Evolutionary conservation across 371 early-diverging fungal genomes (phyloP).

Genomic region (Batrachochytrium dendrobatidis): DNA sequence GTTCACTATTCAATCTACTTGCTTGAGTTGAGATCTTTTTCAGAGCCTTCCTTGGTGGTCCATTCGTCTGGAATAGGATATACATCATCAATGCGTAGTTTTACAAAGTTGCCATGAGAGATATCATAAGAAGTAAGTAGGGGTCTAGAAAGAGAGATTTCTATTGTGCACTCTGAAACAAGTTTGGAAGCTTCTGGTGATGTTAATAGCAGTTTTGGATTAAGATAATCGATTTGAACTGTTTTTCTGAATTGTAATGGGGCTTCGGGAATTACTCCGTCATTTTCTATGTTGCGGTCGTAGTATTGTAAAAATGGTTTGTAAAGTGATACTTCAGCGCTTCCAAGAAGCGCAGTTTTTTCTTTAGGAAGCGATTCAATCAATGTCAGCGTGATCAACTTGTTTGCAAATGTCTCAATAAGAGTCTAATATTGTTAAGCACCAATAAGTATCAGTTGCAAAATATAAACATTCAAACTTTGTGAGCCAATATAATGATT

Average conservation of each 20-base stretch:
- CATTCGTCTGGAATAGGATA: conserved; percentile 50
- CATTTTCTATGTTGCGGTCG: not conserved
- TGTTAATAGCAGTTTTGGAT: conserved; percentile 27
- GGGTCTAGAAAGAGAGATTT: conserved; percentile 28
- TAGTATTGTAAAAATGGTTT: conserved; percentile 27
- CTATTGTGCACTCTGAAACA: conserved; percentile 27
- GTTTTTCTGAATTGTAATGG: conserved; percentile 23
- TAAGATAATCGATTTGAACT: conserved; percentile 27
- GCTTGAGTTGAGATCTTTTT: conserved; percentile 51
- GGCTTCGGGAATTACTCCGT: conserved; percentile 20
- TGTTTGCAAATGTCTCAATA: conserved; percentile 44
- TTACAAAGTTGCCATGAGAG: conserved; percentile 34
- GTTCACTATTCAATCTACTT: conserved; percentile 9
- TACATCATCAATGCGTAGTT: conserved; percentile 31
- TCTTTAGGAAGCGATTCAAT: conserved; percentile 51
- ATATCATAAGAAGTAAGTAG: conserved; percentile 25
- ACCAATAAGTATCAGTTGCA: too few relatives aligned
- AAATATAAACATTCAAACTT: not conserved
- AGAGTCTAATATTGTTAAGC: conserved; percentile 24
- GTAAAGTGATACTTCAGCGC: conserved; percentile 26
- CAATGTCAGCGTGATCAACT: conserved; percentile 32
- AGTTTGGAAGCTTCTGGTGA: conserved; percentile 18
- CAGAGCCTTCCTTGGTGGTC: conserved; percentile 43
- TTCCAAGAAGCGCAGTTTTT: conserved; percentile 42
- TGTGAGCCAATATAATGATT: too few relatives aligned